Evolutionary conservation across 1,284 basidiomycete genomes (phyloP).

Genomic region (Phaffia rhodozyma): DNA sequence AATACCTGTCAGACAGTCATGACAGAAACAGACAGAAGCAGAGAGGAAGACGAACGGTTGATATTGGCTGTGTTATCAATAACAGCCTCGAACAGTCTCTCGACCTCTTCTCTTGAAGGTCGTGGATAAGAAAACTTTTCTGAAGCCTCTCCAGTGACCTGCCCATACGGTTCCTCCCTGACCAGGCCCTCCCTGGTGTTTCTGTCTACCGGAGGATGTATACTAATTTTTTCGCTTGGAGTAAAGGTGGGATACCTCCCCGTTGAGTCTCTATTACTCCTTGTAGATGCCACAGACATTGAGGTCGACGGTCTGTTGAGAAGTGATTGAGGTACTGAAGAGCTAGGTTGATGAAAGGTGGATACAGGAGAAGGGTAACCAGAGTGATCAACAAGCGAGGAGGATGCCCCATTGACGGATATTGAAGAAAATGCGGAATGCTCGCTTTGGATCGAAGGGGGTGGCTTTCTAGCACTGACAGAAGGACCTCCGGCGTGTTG

Average conservation of each 20-base stretch:
- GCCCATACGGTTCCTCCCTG: not conserved
- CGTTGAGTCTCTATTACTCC: not conserved
- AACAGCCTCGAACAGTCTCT: constrained; percentile 62
- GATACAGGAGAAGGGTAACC: too few relatives aligned
- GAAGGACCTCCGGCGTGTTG: too few relatives aligned
- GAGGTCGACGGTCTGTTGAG: not conserved
- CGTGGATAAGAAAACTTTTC: constrained; percentile 62
- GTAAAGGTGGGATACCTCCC: constrained; percentile 12
- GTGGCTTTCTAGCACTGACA: too few relatives aligned
- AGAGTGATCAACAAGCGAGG: too few relatives aligned
- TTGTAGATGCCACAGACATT: constrained; percentile 6
- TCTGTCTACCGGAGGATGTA: not conserved
- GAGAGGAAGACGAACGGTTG: too few relatives aligned
- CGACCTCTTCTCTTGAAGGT: constrained; percentile 62
- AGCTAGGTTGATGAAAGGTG: too few relatives aligned
- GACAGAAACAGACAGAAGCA: constrained; percentile 2
- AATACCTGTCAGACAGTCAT: too few relatives aligned
- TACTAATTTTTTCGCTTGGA: not conserved
- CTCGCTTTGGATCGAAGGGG: too few relatives aligned
- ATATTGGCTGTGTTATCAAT: constrained; percentile 45
- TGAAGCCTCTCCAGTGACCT: not conserved
- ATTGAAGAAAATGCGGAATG: too few relatives aligned
- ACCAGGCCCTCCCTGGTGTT: not conserved
- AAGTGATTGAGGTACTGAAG: not conserved
- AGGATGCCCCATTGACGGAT: too few relatives aligned